phyloP scores from a whole-genome alignment of 2,329 filamentous ascomycete species.

The Emmonsiellopsis sp. region DNA sequence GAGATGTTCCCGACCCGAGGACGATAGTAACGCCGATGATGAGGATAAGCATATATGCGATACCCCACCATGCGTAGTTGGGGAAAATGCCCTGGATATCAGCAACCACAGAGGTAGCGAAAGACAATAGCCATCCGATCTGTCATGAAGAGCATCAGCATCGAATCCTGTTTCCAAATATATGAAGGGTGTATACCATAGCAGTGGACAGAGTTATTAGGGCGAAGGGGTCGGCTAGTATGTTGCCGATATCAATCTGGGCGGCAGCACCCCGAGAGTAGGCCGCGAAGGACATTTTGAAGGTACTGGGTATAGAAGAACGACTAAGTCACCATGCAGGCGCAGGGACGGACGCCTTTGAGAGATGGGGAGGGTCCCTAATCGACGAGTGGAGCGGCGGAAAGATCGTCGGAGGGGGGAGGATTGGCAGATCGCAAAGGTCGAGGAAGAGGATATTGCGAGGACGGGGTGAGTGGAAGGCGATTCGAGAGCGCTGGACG shows the following conservation, averaged over 20 bases:
- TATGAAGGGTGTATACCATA: slow-evolving; percentile 52
- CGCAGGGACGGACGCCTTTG: background rate
- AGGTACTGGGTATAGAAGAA: slow-evolving; percentile 13
- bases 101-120: slow-evolving; percentile 75
- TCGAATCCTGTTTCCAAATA: background rate
- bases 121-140: slow-evolving; percentile 92
- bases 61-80: slow-evolving; percentile 86
- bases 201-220: slow-evolving; percentile 89
- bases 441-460: too few relatives aligned
- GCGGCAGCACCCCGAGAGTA: slow-evolving; percentile 37
- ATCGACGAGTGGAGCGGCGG: background rate
- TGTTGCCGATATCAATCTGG: slow-evolving; percentile 71
- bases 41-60: slow-evolving; percentile 75
- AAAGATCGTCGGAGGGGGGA: too few relatives aligned
- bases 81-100: slow-evolving; percentile 54
- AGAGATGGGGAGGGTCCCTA: background rate
- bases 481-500: too few relatives aligned
- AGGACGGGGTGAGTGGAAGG: too few relatives aligned
- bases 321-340: slow-evolving; percentile 19
- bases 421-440: too few relatives aligned
- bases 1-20: slow-evolving; percentile 71
- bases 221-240: slow-evolving; percentile 92
- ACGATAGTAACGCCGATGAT: slow-evolving; percentile 74
- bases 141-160: slow-evolving; percentile 30
- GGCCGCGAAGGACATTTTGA: slow-evolving; percentile 15